Base-by-base conservation (phyloP, 1,139 yeast genomes). In the Pichia kudriavzevii region DNA sequence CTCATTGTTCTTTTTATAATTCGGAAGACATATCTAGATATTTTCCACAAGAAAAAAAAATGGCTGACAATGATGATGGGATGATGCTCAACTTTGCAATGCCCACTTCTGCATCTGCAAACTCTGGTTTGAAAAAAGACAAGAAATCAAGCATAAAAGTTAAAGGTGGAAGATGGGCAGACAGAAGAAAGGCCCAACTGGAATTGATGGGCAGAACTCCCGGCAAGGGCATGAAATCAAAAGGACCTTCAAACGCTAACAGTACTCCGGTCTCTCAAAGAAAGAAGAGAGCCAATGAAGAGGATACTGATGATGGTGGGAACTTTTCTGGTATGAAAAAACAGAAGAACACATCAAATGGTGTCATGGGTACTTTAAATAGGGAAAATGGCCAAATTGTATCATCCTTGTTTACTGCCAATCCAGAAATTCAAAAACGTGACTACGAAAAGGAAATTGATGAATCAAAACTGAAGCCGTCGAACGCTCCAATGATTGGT, bases 371-470 rank as follows among this genome's bases (percentile, higher is more conserved):
- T 12, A 10, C 26, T 3, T 20, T 27, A 66, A 42, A 69, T 19
- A 28, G n/a, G 15, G 35, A 38, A 8, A 34, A 39, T 20, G 38
- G 71, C 40, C 67, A 82, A 2, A 76, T 79, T 51, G 88, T 88
- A 2, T 83, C 96, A 0, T 87, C 96, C 1, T 64, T 88, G 35
- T 88, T 88, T 64, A 81, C 95, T 0, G 75, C 93, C 1, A 82
- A 78, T 45, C 68, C 72, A 22, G 67, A 65, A 34, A 57, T 68
- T 44, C 57, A 29, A 49, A 58, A 26, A 36, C 49, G 54, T 43
- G 53, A 51, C 18, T 48, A 54, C 34, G 50, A 56, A 16, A 55
- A 55, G 11, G 49, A 56, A 7, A 50, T 47, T 9, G 63, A 58
- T 28, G 55, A 46, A n/a, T 48, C 48, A 3, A 56, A 60, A 1